A percentile compares a stretch with the other conserved stretches of the same genome.
Evolutionary conservation across 352 stramenopile genomes (phyloP).

Genomic region (Globisporangium cylindrosporum): DNA sequence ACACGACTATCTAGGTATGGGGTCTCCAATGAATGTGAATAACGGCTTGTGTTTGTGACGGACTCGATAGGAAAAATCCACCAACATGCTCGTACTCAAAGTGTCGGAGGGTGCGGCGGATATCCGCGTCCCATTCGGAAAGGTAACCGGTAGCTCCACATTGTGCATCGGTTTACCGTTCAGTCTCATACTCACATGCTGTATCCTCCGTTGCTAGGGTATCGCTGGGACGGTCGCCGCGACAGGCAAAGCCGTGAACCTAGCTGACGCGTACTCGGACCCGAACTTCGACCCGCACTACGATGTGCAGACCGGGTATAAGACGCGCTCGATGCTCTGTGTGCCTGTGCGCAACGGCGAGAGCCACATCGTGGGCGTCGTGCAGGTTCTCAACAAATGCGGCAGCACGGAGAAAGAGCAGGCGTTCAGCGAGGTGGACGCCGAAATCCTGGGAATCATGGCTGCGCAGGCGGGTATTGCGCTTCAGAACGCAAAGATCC

Average conservation of each 20-base stretch:
- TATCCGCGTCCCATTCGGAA: slow-evolving; percentile 81
- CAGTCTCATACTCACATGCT: background rate
- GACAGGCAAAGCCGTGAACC: slow-evolving; percentile 84
- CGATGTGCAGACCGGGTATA: slow-evolving; percentile 90
- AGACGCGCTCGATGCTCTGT: slow-evolving; percentile 90
- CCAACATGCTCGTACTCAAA: slow-evolving; percentile 80
- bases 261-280: slow-evolving; percentile 92
- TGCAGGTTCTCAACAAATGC: slow-evolving; percentile 89
- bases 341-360: slow-evolving; percentile 80
- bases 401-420: slow-evolving; percentile 53
- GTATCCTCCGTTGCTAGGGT: slow-evolving; percentile 35
- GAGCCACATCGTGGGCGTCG: slow-evolving; percentile 83
- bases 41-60: background rate
- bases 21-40: background rate
- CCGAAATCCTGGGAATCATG: slow-evolving; percentile 87
- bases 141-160: slow-evolving; percentile 28
- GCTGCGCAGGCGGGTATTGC: slow-evolving; percentile 83
- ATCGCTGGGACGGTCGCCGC: slow-evolving; percentile 87
- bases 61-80: slow-evolving; percentile 50
- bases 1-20: background rate
- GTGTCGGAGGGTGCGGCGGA: slow-evolving; percentile 84
- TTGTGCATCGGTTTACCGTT: background rate
- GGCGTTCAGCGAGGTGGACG: slow-evolving; percentile 81
- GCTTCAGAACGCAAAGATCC: slow-evolving; percentile 81
- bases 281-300: slow-evolving; percentile 91